These are phyloP conservation scores for Sphagnum magellanicum DNA, from an alignment of 228 moss, liverwort and hornwort genomes.

Conservation along the genomic window DNA sequence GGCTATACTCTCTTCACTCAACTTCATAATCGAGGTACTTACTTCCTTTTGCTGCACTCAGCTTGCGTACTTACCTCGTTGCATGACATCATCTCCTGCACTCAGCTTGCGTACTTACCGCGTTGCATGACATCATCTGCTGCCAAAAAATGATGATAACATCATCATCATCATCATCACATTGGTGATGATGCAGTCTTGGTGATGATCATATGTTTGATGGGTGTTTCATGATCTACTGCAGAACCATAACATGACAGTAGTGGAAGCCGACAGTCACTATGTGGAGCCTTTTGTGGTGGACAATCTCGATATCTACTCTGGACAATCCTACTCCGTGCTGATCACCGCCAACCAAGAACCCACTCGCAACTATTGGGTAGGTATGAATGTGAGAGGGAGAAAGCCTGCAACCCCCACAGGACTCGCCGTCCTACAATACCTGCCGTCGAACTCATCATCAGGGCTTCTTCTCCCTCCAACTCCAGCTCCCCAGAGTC, in stretches of 20 bases:
- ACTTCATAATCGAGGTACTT: slow-evolving; percentile 80
- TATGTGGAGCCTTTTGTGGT: slow-evolving; percentile 37
- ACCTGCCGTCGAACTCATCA: slow-evolving; percentile 17
- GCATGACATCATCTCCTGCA: too few relatives aligned
- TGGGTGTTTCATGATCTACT: background rate
- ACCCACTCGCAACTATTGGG: slow-evolving; percentile 41
- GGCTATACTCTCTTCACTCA: slow-evolving; percentile 53
- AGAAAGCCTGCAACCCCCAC: slow-evolving; percentile 23
- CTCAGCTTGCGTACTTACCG: too few relatives aligned
- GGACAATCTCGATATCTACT: slow-evolving; percentile 38
- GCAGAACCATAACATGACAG: slow-evolving; percentile 43
- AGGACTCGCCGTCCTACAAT: slow-evolving; percentile 33
- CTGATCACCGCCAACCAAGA: slow-evolving; percentile 33
- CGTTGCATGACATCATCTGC: too few relatives aligned
- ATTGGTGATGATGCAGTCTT: too few relatives aligned
- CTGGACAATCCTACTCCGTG: slow-evolving; percentile 40
- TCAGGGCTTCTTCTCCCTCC: slow-evolving; percentile 3
- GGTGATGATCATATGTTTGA: too few relatives aligned
- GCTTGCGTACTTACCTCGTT: too few relatives aligned
- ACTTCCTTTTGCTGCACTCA: background rate
- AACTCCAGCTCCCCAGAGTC: slow-evolving; percentile 20
- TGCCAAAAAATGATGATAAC: too few relatives aligned
- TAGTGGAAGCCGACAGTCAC: slow-evolving; percentile 38
- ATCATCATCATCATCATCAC: too few relatives aligned
- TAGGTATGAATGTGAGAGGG: slow-evolving; percentile 38